These are phyloP conservation scores for Fragilaria crotonensis DNA, from an alignment of 108 stramenopile genomes.

Conservation along the genomic window DNA sequence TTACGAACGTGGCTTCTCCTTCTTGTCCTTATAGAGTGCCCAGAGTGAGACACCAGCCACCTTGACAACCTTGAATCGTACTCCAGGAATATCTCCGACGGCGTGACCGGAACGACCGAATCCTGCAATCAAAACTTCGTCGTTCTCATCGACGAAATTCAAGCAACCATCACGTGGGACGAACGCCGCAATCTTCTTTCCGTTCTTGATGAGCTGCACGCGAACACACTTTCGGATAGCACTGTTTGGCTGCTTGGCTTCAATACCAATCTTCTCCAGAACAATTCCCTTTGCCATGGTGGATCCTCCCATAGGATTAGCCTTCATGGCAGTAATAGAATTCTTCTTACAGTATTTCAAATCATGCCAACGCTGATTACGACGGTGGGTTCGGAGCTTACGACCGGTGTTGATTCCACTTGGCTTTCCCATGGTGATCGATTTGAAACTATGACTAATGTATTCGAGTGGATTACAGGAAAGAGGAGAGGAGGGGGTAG, in stretches of 20 bases:
- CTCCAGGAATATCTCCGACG: conserved; percentile 99
- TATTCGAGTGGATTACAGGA: too few species aligned
- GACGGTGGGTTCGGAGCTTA: conserved; percentile 98
- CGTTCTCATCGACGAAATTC: conserved; percentile 99
- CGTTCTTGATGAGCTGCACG: conserved; percentile 99
- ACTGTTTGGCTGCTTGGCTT: conserved; percentile 99
- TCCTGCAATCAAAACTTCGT: conserved; percentile 99
- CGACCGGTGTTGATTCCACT: conserved; percentile 96
- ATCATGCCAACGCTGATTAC: conserved; percentile 94
- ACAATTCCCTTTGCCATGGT: conserved; percentile 99
- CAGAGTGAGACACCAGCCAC: conserved; percentile 99
- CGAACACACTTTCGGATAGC: conserved; percentile 99
- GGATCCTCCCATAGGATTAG: conserved; percentile 99
- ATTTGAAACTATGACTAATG: conserved; percentile 6
- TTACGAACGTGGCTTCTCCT: conserved; percentile 99
- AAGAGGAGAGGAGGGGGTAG: too few species aligned
- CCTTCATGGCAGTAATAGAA: conserved; percentile 99
- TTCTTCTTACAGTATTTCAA: conserved; percentile 96
- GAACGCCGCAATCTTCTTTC: conserved; percentile 99
- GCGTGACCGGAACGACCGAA: conserved; percentile 99
- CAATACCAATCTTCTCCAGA: conserved; percentile 99
- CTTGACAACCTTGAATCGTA: conserved; percentile 99
- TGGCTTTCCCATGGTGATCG: conserved; percentile 91
- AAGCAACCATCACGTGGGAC: conserved; percentile 99
- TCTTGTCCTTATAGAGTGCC: conserved; percentile 99